These are phyloP conservation scores for Takashimella koratensis DNA, from an alignment of 1,284 basidiomycete species.

Conservation along the genomic window DNA sequence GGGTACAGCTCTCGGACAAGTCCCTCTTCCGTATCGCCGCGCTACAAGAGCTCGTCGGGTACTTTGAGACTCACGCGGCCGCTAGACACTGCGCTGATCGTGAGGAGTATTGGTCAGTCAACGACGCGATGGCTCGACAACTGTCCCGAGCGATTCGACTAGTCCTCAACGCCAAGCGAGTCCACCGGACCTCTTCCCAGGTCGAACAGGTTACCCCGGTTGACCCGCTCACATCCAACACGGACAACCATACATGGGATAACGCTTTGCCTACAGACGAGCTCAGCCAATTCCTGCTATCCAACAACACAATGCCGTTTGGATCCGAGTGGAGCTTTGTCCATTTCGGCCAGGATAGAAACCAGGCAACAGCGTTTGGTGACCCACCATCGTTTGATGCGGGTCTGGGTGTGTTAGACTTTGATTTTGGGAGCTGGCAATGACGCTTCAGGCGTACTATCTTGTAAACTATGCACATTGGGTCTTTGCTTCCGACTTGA, in stretches of 20 bases:
- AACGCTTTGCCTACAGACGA: not conserved
- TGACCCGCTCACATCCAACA: not conserved
- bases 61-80: conserved; percentile 15
- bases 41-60: conserved; percentile 13
- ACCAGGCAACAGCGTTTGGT: not conserved
- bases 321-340: not conserved
- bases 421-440: not conserved
- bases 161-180: conserved; percentile 9
- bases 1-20: conserved; percentile 12
- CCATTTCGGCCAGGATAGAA: not conserved
- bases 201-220: not conserved
- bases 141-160: conserved; percentile 12
- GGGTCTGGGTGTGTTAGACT: not conserved
- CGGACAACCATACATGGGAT: not conserved
- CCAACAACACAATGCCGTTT: conserved; percentile 3
- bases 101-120: conserved; percentile 10
- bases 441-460: no score
- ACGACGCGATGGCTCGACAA: conserved; percentile 19
- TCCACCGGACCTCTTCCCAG: not conserved
- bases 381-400: not conserved
- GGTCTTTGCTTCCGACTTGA: no score
- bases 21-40: conserved; percentile 18
- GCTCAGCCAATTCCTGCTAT: not conserved
- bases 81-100: conserved; percentile 10
- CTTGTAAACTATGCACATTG: no score